These are phyloP conservation scores for Entomortierella beljakovae DNA, from an alignment of 192 early-diverging fungal genomes.

Conservation along the genomic window DNA sequence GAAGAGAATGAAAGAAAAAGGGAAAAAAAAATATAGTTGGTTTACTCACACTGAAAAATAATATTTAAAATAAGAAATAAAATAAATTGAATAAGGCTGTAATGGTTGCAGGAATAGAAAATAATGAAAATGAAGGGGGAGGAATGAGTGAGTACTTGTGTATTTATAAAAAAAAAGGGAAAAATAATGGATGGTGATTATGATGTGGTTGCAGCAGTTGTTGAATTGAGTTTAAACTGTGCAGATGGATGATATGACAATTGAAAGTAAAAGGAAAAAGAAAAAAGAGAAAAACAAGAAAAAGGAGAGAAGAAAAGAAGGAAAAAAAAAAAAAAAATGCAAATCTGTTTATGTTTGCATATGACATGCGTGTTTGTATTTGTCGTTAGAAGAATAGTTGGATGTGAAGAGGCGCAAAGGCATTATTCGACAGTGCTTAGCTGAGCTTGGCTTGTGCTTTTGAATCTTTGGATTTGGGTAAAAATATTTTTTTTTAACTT, in stretches of 20 bases:
- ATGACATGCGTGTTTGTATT: background rate
- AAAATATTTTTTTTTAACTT: no score
- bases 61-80: no score
- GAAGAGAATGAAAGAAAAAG: background rate
- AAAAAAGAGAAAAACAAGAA: background rate
- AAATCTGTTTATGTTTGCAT: background rate
- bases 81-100: no score
- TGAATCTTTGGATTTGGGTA: background rate
- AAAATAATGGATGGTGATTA: background rate
- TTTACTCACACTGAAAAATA: no score
- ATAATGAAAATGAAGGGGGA: no score
- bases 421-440: background rate
- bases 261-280: background rate
- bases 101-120: no score
- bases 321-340: background rate
- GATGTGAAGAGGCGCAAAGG: background rate
- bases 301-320: background rate
- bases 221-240: background rate
- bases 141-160: background rate
- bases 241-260: no score
- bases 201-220: background rate
- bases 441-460: slow-evolving; percentile 1
- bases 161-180: background rate
- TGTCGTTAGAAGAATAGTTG: background rate
- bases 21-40: background rate